These are phyloP conservation scores for Haematococcus sp. DNA, from an alignment of 139 green algal species.

Conservation along the genomic window DNA sequence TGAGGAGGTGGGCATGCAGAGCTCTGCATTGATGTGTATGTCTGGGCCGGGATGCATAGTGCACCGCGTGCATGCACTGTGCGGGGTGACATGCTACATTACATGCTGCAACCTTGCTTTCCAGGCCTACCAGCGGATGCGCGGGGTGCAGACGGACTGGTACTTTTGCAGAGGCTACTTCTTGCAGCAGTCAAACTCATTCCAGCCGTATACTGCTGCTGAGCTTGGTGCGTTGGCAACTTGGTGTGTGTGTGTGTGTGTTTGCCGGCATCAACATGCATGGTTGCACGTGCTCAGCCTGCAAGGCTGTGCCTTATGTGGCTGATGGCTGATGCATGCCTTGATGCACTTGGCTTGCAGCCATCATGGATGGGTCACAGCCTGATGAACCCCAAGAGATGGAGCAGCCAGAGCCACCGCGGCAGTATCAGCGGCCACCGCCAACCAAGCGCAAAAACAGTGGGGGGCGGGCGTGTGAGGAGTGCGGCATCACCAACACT, in stretches of 20 bases:
- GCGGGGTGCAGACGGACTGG: conserved; percentile 25
- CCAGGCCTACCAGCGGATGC: conserved; percentile 8
- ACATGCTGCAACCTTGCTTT: not conserved
- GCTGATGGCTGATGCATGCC: not conserved
- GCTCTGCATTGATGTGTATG: not conserved
- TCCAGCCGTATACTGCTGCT: conserved; percentile 30
- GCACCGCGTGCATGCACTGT: no score
- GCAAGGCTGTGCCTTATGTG: not conserved
- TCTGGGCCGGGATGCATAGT: no score
- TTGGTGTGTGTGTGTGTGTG: not conserved
- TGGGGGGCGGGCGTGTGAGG: conserved; percentile 26
- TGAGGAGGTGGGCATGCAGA: conserved; percentile 31
- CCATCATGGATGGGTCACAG: not conserved
- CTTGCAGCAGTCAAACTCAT: conserved; percentile 32
- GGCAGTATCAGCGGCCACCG: not conserved
- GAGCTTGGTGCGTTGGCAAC: conserved; percentile 30
- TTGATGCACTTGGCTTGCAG: not conserved
- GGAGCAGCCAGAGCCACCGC: not conserved
- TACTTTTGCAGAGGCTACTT: conserved; percentile 60
- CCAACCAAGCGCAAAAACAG: conserved; percentile 18
- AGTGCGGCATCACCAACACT: conserved; percentile 44
- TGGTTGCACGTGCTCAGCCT: not conserved
- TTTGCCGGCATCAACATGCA: not conserved
- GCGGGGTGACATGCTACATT: no score
- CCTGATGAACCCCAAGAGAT: not conserved